phyloP scores from a whole-genome alignment of 1,284 basidiomycete genomes.

The Trichosporon sp. region DNA sequence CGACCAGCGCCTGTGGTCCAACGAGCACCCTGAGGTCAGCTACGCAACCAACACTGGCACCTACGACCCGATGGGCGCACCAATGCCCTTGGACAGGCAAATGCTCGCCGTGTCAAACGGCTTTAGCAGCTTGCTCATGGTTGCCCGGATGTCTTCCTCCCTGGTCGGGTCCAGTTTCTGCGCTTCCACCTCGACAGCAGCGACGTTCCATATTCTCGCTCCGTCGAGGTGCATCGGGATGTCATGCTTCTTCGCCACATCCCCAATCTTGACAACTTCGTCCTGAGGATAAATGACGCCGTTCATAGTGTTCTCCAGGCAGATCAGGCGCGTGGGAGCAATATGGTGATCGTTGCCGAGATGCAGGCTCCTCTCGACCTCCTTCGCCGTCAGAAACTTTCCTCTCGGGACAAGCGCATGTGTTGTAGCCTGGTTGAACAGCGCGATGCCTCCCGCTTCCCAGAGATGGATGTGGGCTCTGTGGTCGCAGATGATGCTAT shows the following conservation, averaged over 20 bases:
- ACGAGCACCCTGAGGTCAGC: slow-evolving; percentile 64
- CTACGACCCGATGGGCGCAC: slow-evolving; percentile 84
- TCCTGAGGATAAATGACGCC: slow-evolving; percentile 90
- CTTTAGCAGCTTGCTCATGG: slow-evolving; percentile 74
- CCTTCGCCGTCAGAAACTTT: slow-evolving; percentile 72
- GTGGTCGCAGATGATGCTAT: slow-evolving; percentile 76
- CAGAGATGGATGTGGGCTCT: slow-evolving; percentile 72
- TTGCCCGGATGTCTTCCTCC: slow-evolving; percentile 56
- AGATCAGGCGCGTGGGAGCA: slow-evolving; percentile 78
- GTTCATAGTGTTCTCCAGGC: slow-evolving; percentile 87
- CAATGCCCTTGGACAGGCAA: slow-evolving; percentile 93
- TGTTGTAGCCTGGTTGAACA: slow-evolving; percentile 83
- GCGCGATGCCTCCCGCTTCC: slow-evolving; percentile 76
- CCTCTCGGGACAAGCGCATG: slow-evolving; percentile 49
- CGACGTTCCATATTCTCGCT: slow-evolving; percentile 84
- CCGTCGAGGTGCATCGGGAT: slow-evolving; percentile 90
- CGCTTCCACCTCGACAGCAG: slow-evolving; percentile 72
- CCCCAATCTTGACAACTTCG: slow-evolving; percentile 79
- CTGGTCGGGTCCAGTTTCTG: slow-evolving; percentile 50
- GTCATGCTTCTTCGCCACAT: slow-evolving; percentile 68
- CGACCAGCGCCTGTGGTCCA: slow-evolving; percentile 76
- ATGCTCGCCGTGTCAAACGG: slow-evolving; percentile 91
- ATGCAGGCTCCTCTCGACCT: slow-evolving; percentile 73
- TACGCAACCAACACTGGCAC: background rate
- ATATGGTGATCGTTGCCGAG: slow-evolving; percentile 73